Conservation (phyloP, 176 grass and related monocot genomes). For the Carex littledalei region DNA sequence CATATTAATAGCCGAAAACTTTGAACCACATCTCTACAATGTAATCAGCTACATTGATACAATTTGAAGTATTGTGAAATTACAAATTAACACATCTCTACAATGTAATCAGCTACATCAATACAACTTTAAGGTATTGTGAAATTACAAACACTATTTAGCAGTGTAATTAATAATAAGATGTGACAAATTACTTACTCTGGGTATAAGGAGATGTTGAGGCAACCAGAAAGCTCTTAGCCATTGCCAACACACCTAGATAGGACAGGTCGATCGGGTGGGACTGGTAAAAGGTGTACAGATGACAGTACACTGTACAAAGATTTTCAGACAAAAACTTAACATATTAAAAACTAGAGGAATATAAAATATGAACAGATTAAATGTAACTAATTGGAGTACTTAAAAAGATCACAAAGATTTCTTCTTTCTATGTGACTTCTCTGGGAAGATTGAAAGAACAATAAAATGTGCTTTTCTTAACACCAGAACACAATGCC, state of each 20-base stretch:
- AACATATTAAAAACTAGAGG: background rate
- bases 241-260: constrained; percentile 60
- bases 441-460: background rate
- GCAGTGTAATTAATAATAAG: background rate
- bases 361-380: background rate
- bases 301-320: constrained; percentile 61
- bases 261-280: constrained; percentile 67
- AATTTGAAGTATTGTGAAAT: too few relatives aligned
- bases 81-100: too few relatives aligned
- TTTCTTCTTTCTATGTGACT: background rate
- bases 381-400: background rate
- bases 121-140: background rate
- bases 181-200: constrained; percentile 23
- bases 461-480: background rate
- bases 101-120: too few relatives aligned
- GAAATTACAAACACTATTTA: background rate
- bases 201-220: constrained; percentile 75
- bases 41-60: background rate
- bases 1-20: background rate
- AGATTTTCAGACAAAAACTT: background rate
- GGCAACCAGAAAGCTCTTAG: constrained; percentile 80
- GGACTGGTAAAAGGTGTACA: constrained; percentile 75
- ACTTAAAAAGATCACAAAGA: background rate
- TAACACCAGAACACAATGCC: background rate
- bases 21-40: background rate